Conservation (phyloP, 1,139 yeast genomes). For the Taiozyma sp. region DNA sequence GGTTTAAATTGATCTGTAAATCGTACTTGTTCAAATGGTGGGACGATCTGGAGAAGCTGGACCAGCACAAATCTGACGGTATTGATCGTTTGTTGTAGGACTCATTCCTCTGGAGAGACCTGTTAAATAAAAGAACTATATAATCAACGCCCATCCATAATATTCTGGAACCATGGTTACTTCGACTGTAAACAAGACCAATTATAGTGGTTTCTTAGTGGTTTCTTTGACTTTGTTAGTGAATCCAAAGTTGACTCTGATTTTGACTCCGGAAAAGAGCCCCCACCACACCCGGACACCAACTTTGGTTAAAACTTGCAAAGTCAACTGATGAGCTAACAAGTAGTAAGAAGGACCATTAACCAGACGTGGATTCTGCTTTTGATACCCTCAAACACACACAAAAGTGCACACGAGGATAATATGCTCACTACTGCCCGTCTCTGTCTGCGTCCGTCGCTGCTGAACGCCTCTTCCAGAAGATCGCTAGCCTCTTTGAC, state of each 20-base stretch:
- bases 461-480: slow-evolving; percentile 1
- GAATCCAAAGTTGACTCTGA: no score
- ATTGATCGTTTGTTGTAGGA: slow-evolving; percentile 22
- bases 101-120: background rate
- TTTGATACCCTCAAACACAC: no score
- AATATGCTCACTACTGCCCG: background rate
- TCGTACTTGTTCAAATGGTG: slow-evolving; percentile 93
- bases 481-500: slow-evolving; percentile 17
- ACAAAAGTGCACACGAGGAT: no score
- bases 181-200: no score
- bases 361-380: no score
- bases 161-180: no score
- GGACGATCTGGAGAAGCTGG: slow-evolving; percentile 57
- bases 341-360: background rate
- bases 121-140: no score
- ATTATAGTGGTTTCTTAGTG: no score
- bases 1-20: slow-evolving; percentile 96
- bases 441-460: slow-evolving; percentile 2
- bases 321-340: background rate
- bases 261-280: background rate
- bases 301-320: background rate
- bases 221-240: no score
- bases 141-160: no score
- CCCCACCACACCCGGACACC: background rate
- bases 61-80: slow-evolving; percentile 17